Conservation (phyloP, 352 stramenopile species). For the Phytophthora foliorum region DNA sequence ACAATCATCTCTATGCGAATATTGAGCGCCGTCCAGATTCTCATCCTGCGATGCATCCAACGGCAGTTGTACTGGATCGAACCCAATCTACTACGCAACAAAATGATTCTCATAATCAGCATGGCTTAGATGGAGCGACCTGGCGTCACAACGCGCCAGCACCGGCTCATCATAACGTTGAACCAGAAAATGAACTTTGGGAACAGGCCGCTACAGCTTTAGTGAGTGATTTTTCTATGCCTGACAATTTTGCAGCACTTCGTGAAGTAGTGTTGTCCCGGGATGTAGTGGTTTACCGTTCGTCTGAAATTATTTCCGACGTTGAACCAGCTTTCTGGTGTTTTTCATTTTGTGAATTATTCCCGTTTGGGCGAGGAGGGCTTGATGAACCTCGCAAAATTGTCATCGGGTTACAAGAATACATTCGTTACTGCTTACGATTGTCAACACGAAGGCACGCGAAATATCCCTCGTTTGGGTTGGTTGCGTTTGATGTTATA, state of each 20-base stretch:
- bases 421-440: conserved; percentile 10
- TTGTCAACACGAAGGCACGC: neutral
- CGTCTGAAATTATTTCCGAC: conserved; percentile 28
- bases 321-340: conserved; percentile 33
- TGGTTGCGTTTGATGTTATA: conserved; percentile 15
- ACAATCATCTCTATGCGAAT: no score
- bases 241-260: neutral
- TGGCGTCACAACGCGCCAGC: conserved; percentile 2
- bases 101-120: no score
- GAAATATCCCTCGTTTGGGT: neutral
- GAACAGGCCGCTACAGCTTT: neutral
- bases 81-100: no score
- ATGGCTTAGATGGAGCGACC: neutral
- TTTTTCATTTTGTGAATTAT: conserved; percentile 22
- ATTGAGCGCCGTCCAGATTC: neutral
- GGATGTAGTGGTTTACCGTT: conserved; percentile 19
- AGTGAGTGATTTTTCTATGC: neutral
- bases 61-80: no score
- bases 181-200: neutral
- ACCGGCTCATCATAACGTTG: conserved; percentile 12
- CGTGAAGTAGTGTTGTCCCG: neutral
- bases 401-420: conserved; percentile 6
- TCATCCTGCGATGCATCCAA: no score
- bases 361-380: conserved; percentile 34
- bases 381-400: conserved; percentile 19